These are phyloP conservation scores for Heracleum sosnowskyi DNA, from an alignment of 129 eudicot genomes.

Conservation along the genomic window DNA sequence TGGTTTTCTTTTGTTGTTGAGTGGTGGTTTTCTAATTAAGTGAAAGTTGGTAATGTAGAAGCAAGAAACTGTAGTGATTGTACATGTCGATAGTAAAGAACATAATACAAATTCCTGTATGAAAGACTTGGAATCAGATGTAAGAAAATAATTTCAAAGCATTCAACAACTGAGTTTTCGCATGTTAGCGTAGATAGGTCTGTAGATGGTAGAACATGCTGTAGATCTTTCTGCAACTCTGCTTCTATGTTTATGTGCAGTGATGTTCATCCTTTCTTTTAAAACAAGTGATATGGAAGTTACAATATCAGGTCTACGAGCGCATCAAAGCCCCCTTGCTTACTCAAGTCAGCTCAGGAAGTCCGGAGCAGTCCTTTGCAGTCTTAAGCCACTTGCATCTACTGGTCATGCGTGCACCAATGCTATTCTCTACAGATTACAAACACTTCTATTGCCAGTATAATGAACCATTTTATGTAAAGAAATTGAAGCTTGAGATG, in stretches of 20 bases:
- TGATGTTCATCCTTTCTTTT: neutral
- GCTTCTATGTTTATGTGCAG: neutral
- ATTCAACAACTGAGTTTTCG: neutral
- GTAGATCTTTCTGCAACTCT: neutral
- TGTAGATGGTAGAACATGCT: neutral
- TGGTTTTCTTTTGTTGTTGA: too few species aligned
- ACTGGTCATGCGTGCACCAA: constrained; percentile 96
- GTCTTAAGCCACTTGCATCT: constrained; percentile 92
- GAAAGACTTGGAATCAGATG: neutral
- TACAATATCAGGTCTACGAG: constrained; percentile 65
- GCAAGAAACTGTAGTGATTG: neutral
- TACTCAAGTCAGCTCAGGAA: constrained; percentile 90
- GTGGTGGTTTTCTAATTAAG: neutral
- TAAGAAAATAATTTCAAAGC: neutral
- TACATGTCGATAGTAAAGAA: neutral
- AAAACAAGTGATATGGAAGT: neutral
- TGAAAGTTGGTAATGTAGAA: neutral
- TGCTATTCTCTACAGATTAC: constrained; percentile 90
- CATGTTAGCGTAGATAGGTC: neutral
- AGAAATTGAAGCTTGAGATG: constrained; percentile 96
- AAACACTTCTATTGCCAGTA: constrained; percentile 97
- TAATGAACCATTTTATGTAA: constrained; percentile 92
- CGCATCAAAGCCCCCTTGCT: constrained; percentile 95
- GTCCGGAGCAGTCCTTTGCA: constrained; percentile 94
- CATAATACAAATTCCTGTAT: neutral